Base-by-base conservation (phyloP, 2,329 filamentous ascomycete genomes). In the Fusarium sp. region DNA sequence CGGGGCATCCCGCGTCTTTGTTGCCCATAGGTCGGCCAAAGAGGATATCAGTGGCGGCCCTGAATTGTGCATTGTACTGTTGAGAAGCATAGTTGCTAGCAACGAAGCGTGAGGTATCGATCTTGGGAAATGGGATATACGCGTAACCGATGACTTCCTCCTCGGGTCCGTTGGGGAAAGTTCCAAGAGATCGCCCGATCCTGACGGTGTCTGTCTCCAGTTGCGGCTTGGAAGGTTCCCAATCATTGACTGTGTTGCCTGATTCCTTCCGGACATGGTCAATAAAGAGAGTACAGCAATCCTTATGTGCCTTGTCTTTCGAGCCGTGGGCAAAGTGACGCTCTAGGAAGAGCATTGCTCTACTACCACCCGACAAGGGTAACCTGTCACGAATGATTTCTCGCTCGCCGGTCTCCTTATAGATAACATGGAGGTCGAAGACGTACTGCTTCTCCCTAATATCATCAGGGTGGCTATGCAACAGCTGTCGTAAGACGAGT, bases 11-110 rank as follows among this genome's bases (percentile, higher is more conserved):
- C 35, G 2, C n/a, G 67, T 60, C 4, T 18, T 60, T 16, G 19
- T 49, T n/a, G n/a, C 39, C n/a, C n/a, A 49, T n/a, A 16, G 55
- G 55, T 14, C 31, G 31, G 4, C 77, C 78, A 6, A 76, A 52
- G 9, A 81, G 42, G 10, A 80, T 73, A 7, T 80, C 76, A 10
- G 78, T 66, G 1, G 76, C 73, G 1, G 73, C 72, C 33, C 56
- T 67, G 23, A 82, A 54, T 31, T 76, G 75, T 1, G 56, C 57
- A 42, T 74, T 75, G 61, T 74, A 81, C 48, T 79, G 75, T 46
- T 80, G 74, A 18, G 73, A 69, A 4, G 68, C 77, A 66, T 75
- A 80, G 7, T 49, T 48, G 7, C 54, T 19, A 23, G 72, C 57
- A 14, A 33, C 29, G 25, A 76, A 77, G 7, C 10, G 35, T 3